Conservation (phyloP, 208 protist genomes). For the Giardia muris region DNA sequence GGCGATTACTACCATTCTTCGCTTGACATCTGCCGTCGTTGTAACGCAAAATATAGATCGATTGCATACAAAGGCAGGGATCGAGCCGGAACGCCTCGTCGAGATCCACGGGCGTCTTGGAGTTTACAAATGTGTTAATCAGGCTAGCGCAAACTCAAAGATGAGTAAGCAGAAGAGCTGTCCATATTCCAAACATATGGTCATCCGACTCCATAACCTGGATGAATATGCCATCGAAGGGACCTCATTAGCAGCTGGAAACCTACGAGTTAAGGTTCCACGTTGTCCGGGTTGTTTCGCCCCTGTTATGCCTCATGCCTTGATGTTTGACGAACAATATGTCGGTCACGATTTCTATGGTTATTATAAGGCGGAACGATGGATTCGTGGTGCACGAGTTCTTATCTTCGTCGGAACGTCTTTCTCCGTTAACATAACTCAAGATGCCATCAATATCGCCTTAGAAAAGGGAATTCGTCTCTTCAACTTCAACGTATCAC, state of each 20-base stretch:
- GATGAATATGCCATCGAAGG: background rate
- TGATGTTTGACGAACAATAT: conserved; percentile 38
- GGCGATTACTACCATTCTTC: conserved; percentile 23
- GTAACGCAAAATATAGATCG: conserved; percentile 39
- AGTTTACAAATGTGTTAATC: conserved; percentile 33
- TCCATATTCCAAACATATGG: background rate
- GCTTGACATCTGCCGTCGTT: background rate
- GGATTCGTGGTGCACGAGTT: conserved; percentile 22
- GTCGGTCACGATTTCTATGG: conserved; percentile 20
- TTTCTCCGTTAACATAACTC: conserved; percentile 33
- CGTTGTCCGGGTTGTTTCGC: conserved; percentile 25
- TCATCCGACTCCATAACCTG: background rate
- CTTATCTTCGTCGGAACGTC: conserved; percentile 37
- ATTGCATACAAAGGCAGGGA: conserved; percentile 26
- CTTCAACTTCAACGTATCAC: conserved; percentile 16
- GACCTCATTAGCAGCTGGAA: conserved; percentile 14
- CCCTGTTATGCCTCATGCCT: conserved; percentile 31
- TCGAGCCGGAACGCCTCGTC: background rate
- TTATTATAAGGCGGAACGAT: conserved; percentile 27
- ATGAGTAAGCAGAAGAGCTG: background rate
- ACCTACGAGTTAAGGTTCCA: conserved; percentile 22
- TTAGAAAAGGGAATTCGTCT: background rate
- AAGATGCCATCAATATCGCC: background rate
- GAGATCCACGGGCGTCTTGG: conserved; percentile 34
- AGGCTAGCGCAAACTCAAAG: background rate